Evolutionary conservation across 2,329 filamentous ascomycete genomes (phyloP).

Genomic region (Xylaria arbuscula): DNA sequence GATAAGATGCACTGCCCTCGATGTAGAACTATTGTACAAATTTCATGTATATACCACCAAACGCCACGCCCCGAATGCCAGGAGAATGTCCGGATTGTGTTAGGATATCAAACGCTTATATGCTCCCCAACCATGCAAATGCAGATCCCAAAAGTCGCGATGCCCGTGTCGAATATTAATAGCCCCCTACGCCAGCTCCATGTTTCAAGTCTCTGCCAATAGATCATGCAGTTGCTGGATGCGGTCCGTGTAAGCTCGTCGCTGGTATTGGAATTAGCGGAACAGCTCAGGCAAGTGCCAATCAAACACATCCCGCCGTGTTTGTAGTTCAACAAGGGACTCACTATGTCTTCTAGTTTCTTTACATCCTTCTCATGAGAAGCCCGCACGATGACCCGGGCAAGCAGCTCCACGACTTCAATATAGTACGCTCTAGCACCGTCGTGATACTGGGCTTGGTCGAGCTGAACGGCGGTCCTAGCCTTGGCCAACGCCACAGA

Average conservation of each 20-base stretch:
- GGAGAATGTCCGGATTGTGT: conserved; percentile 3
- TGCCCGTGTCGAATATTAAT: conserved; percentile 10
- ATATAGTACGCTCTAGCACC: conserved; percentile 46
- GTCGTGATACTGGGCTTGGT: conserved; percentile 45
- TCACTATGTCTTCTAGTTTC: conserved; percentile 43
- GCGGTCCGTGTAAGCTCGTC: conserved; percentile 41
- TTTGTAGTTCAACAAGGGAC: conserved; percentile 20
- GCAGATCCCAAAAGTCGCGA: conserved; percentile 22
- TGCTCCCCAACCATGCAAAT: conserved; percentile 26
- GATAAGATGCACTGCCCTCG: conserved; percentile 26
- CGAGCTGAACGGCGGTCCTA: conserved; percentile 47
- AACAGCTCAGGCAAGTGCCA: background rate
- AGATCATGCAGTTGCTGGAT: conserved; percentile 40
- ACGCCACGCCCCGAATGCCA: conserved; percentile 18
- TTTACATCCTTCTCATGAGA: conserved; percentile 38
- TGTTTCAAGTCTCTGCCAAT: conserved; percentile 22
- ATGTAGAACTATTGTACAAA: conserved; percentile 48
- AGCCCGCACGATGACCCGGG: conserved; percentile 41
- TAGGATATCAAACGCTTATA: conserved; percentile 18
- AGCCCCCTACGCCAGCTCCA: background rate
- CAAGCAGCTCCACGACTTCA: conserved; percentile 43
- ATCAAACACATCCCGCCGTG: background rate
- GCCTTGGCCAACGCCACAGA: conserved; percentile 46
- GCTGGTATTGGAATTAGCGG: conserved; percentile 39
- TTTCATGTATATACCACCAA: conserved; percentile 35